phyloP scores from a whole-genome alignment of 2,329 filamentous ascomycete species.

The Xylariaceae sp. region DNA sequence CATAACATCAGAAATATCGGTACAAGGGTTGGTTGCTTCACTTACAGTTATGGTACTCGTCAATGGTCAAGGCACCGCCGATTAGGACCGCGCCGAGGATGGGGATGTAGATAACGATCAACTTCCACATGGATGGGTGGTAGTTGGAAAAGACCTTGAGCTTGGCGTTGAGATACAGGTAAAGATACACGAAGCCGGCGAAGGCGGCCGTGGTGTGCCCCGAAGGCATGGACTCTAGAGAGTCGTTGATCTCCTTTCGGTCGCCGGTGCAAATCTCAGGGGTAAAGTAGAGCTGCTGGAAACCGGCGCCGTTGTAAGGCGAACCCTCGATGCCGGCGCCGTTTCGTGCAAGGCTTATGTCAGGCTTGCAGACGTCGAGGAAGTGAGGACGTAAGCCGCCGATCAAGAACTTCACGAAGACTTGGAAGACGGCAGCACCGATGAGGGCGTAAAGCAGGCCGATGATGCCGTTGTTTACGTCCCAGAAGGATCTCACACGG shows the following conservation, averaged over 20 bases:
- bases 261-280: constrained; percentile 66
- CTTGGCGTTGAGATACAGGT: constrained; percentile 72
- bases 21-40: no score
- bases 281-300: constrained; percentile 60
- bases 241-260: constrained; percentile 58
- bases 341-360: constrained; percentile 38
- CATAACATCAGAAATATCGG: no score
- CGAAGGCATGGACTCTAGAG: constrained; percentile 65
- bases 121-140: constrained; percentile 69
- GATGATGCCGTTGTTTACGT: constrained; percentile 64
- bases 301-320: constrained; percentile 47
- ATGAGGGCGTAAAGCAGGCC: constrained; percentile 67
- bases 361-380: constrained; percentile 63
- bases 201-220: constrained; percentile 72
- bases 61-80: constrained; percentile 63
- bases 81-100: constrained; percentile 64
- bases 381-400: constrained; percentile 70
- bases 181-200: constrained; percentile 64
- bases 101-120: constrained; percentile 58
- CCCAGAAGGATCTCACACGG: constrained; percentile 63
- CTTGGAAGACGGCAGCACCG: constrained; percentile 67
- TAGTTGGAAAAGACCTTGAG: constrained; percentile 70
- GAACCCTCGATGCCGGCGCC: constrained; percentile 36
- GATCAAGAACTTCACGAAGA: constrained; percentile 70
- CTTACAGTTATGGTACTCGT: constrained; percentile 65